Percentiles rank a stretch among this genome's conserved stretches.
phyloP scores from a whole-genome alignment of 2,329 filamentous ascomycete genomes.

The Chaetomium sp. region DNA sequence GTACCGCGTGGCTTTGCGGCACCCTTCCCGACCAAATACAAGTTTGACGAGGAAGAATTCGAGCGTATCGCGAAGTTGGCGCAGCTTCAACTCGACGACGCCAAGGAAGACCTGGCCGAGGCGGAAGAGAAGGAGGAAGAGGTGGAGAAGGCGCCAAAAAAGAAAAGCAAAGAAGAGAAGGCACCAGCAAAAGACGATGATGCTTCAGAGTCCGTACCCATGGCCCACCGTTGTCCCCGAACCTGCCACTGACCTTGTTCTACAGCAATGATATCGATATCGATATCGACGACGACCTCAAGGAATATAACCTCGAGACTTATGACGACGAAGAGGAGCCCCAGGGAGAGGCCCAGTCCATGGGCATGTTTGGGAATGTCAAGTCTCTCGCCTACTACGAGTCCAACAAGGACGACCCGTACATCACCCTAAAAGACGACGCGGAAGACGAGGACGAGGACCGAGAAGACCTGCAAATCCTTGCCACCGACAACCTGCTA shows the following conservation, averaged over 20 bases:
- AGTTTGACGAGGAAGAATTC: constrained; percentile 75
- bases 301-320: constrained; percentile 94
- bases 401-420: constrained; percentile 92
- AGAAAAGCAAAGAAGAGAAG: constrained; percentile 36
- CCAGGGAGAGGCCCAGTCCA: constrained; percentile 65
- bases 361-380: constrained; percentile 94
- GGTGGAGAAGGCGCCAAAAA: constrained; percentile 30
- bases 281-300: constrained; percentile 78
- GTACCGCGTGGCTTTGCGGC: constrained; percentile 76
- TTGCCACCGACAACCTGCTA: constrained; percentile 90
- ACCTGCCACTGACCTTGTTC: constrained; percentile 7
- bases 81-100: constrained; percentile 84
- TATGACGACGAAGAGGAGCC: constrained; percentile 83
- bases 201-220: constrained; percentile 46
- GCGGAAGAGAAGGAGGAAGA: constrained; percentile 53
- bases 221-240: too few species aligned
- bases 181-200: constrained; percentile 40
- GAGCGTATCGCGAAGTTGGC: constrained; percentile 74
- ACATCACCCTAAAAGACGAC: constrained; percentile 81
- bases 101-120: constrained; percentile 79
- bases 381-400: constrained; percentile 93
- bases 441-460: constrained; percentile 73
- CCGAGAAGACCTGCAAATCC: constrained; percentile 87
- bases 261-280: constrained; percentile 60
- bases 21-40: constrained; percentile 73